Base-by-base conservation (phyloP, 2,329 filamentous ascomycete species). In the Cladosporium colombiae region DNA sequence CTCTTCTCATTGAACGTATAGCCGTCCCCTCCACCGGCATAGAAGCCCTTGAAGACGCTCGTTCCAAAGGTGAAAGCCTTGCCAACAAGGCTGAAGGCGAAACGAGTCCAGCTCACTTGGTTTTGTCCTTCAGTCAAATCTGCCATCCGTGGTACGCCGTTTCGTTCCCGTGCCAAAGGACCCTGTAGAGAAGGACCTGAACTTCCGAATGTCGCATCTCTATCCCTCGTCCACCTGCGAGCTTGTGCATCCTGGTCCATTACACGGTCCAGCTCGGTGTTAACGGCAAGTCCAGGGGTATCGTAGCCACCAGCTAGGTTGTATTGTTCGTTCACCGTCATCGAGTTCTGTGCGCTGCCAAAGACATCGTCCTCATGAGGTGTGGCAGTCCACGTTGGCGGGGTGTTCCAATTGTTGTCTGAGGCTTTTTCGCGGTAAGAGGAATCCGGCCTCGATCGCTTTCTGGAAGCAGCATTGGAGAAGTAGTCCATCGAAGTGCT, bases 61-160 rank as follows among this genome's bases (percentile, higher is more conserved):
- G 81, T 87, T 80, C 93, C 97, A 72, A 97, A 95, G 70, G 93
- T 86, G 85, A 92, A 93, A 0, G 96, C 88, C 73, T 89, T 94
- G 21, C 91, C 91, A 8, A 91, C 83, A 0, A 90, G 83, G 49
- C 80, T 85, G 35, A 91, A 80, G 5, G 90, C 85, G 58, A 86
- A 78, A 21, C 81, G 80, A 33, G 85, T 83, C 88, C 87, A 90
- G 62, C 68, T 70, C 56, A 67, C 65, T 62, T 67, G 46, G 40
- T 44, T 53, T 62, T 67, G 60, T 23, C 68, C 68, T 59, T 68
- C 68, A 10, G 64, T 44, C 16, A 64, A 40, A 7, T 67, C 57
- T 21, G 56, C 64, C 61, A 69, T 62, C 13, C 74, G 69, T 57
- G 69, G 70, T 16, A 73, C 70, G 31, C 76, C 77, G 67, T 78